Conservation (phyloP, 192 early-diverging fungal species). For the Rhizophagus clarus region DNA sequence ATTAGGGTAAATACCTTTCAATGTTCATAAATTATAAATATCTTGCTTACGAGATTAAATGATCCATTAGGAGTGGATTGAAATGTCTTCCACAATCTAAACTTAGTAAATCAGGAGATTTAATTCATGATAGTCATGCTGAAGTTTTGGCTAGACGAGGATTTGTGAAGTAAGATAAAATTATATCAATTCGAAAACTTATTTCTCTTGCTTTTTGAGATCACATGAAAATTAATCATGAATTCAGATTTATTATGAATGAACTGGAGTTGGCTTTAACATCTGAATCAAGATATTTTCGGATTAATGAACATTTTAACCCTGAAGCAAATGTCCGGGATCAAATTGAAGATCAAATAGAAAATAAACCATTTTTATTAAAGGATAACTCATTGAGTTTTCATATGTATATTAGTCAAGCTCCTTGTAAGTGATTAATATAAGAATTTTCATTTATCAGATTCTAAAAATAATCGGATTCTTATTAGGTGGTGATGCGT, state of each 20-base stretch:
- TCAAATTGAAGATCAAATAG: slow-evolving; percentile 34
- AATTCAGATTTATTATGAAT: slow-evolving; percentile 23
- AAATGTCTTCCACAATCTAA: slow-evolving; percentile 75
- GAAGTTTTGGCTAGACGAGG: slow-evolving; percentile 84
- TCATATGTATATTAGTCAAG: slow-evolving; percentile 77
- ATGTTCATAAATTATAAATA: slow-evolving; percentile 22
- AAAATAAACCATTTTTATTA: slow-evolving; percentile 30
- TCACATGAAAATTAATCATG: not conserved
- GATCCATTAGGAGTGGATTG: slow-evolving; percentile 69
- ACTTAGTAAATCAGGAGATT: slow-evolving; percentile 60
- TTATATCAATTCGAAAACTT: not conserved
- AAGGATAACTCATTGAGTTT: slow-evolving; percentile 41
- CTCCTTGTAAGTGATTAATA: slow-evolving; percentile 63
- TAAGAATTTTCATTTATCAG: not conserved
- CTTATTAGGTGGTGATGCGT: slow-evolving; percentile 75
- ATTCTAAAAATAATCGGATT: not conserved
- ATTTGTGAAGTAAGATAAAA: slow-evolving; percentile 67
- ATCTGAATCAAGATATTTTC: slow-evolving; percentile 37
- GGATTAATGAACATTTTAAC: slow-evolving; percentile 4
- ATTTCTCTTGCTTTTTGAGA: not conserved
- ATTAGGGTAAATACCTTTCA: slow-evolving; percentile 52
- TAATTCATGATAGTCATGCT: slow-evolving; percentile 85
- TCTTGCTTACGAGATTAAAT: not conserved
- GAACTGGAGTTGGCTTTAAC: slow-evolving; percentile 20
- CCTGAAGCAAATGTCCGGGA: slow-evolving; percentile 19